Evolutionary conservation across 768 basidiomycete species (phyloP), one percentile per base, ranked within the genome.

Genomic region (Boletus pseudo-olivaceus): DNA sequence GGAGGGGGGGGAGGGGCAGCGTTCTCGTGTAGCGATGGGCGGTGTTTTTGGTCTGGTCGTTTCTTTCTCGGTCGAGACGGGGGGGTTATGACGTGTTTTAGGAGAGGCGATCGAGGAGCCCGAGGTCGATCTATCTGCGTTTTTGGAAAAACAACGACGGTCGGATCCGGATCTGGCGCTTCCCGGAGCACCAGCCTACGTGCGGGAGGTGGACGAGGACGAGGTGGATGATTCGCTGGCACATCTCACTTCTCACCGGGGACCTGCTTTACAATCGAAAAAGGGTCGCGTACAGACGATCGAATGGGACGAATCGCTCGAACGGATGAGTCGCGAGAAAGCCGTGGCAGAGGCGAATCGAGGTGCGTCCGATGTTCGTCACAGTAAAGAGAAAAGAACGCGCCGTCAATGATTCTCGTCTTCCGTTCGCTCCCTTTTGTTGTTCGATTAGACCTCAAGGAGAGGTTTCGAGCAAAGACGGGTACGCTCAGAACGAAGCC

Each of bases 291-390:
- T 82, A 0, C 77, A 83, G 55, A 68, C 76, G 49, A 81, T 93
- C 19, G 79, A 80, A 49, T 93, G 90, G 90, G 82, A 87, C 56
- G 73, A 76, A 4, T 72, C 80, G 27, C 69, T 92, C 3, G 87
- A 90, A 32, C 75, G 79, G 34, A 72, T 93, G 75, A 79, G 71
- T 33, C 78, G 80, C 20, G 88, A 90, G 57, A 92, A 90, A 62
- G 78, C 79, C 2, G 78, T 80, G 6, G 88, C 89, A 0, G 89
- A 91, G 54, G 90, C 90, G 12, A 80, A 79, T 23, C 76, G 88
- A 77, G 90, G 90, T 88, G 49, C 41, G 75, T 62, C 27, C 45
- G 14, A 12, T 20, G 9, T 33, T 23, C 37, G 12, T 38, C 14
- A 30, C 12, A 14, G 3, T 7, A 26, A 20, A n/a, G n/a, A n/a